Conservation (phyloP, 2,329 filamentous ascomycete genomes). For the Saccharata proteae region DNA sequence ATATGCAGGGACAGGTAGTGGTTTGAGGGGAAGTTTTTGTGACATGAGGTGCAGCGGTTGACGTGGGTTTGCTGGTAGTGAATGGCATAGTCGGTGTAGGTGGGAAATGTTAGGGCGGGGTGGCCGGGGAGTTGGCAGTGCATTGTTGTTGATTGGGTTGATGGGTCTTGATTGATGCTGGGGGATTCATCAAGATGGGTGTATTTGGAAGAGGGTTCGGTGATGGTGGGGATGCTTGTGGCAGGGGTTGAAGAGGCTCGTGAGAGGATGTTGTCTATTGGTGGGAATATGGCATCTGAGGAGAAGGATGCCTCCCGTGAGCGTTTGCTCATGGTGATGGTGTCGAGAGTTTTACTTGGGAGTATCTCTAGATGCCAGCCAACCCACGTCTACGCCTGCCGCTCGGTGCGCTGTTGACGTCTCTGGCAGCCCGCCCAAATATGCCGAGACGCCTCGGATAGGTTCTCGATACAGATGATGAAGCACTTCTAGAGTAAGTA, state of each 20-base stretch:
- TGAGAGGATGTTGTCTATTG: slow-evolving; percentile 4
- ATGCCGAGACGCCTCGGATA: no score
- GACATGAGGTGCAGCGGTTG: slow-evolving; percentile 76
- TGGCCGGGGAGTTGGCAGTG: slow-evolving; percentile 75
- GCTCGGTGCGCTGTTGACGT: slow-evolving; percentile 3
- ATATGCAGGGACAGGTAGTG: slow-evolving; percentile 76
- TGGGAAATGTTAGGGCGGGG: slow-evolving; percentile 55
- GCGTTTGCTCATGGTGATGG: slow-evolving; percentile 46
- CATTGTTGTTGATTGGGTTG: slow-evolving; percentile 51
- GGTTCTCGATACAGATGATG: no score
- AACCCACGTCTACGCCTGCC: background rate
- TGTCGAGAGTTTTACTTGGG: slow-evolving; percentile 10
- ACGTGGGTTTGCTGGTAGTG: slow-evolving; percentile 74
- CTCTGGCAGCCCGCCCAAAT: slow-evolving; percentile 1
- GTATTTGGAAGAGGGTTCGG: background rate
- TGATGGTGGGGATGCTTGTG: no score
- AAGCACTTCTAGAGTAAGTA: no score
- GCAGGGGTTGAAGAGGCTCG: slow-evolving; percentile 8
- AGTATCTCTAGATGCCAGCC: no score
- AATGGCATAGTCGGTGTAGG: slow-evolving; percentile 70
- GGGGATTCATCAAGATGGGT: no score
- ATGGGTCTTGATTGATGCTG: no score
- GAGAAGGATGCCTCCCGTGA: slow-evolving; percentile 40
- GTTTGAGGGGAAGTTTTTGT: slow-evolving; percentile 75
- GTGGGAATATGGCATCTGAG: slow-evolving; percentile 11